Evolutionary conservation across 768 basidiomycete genomes (phyloP), one percentile per base, ranked within the genome.

Genomic region (Trametes maxima): DNA sequence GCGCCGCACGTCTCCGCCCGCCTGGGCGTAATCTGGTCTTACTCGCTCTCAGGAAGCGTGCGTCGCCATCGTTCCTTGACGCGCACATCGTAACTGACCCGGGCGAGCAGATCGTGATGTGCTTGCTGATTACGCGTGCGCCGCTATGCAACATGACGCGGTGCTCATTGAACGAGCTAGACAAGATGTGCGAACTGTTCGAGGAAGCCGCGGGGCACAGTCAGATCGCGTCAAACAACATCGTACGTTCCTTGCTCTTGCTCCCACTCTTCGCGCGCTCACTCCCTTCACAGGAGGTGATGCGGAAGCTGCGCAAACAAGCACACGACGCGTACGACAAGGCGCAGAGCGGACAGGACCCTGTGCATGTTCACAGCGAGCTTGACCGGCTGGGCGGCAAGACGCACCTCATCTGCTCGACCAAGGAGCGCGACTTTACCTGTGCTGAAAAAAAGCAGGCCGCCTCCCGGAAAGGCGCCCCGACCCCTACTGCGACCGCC

Each of bases 1-100:
- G 72, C 76, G 5, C 79, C 83, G 1, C 71, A 77, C 2, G 62
- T 83, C 5, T 66, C 84, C 4, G 69, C 76, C 8, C 76, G 88
- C 11, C 65, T 84, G 33, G 78, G 77, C 16, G 63, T 85, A 11
- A 71, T 82, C n/a, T 90, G 89, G 87, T 89, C 88, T 13, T 82
- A 85, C 37, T 80, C 79, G 3, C 73, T 90, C 24, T 86, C 87
- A 3, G 86, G 85, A 3, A 82, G 82, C 6, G 89, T 90, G 67
- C 63, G 87, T 70, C 28, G 28, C 8, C 8, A 24, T 43, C 2
- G 19, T 11, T 3, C 12, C n/a, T 8, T 43, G 24, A 5, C 47
- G 45, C 47, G 17, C 57, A 37, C 59, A 48, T 33, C 17, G 25
- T 13, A 53, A 22, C 24, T 33, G 16, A 5, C 33, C 7, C 67